Base-by-base conservation (phyloP, 768 basidiomycete genomes). In the Inosperma sp. region DNA sequence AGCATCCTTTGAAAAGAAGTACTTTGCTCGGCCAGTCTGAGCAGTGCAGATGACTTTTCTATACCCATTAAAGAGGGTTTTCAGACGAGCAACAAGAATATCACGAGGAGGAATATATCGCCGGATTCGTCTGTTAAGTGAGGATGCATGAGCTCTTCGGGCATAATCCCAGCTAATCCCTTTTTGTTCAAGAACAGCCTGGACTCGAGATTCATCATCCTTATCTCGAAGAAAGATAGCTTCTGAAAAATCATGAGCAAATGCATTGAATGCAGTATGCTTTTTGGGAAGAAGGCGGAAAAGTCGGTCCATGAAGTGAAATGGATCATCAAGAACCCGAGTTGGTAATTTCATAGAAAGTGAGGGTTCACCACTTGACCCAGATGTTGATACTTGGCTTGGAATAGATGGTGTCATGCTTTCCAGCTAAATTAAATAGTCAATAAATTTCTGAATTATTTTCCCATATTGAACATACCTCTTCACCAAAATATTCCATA, bases 211-310 rank as follows among this genome's bases (percentile, higher is more conserved):
- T 12, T 48, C 33, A 48, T 48, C 47, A 36, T 48, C 36, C 7
- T n/a, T 34, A 48, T 48, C 47, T 16, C 22, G 16, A 25, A 48
- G 12, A 13, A 48, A 48, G 7, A 48, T 48, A 13, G 47, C 47
- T n/a, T 48, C 47, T 14, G 22, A 22, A 13, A 48, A 48, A 23
- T 34, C 47, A 17, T 35, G 30, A 5, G 33, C 36, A 37, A 48
- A 48, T 19, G 21, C 25, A 7, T 26, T 25, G 36, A 48, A 48
- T 5, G 47, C 47, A 22, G 47, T 14, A n/a, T 48, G 47, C 13
- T 22, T 25, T 27, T 48, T 34, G 7, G 47, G 47, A 16, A 48
- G 36, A 26, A 48, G 47, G 6, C 34, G n/a, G 22, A 48, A 27
- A 5, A 48, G 12, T 14, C 31, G 47, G 33, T 48, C 34, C 34